These are phyloP conservation scores for Podaxis rugospora DNA, from an alignment of 768 basidiomycete species.

Conservation along the genomic window DNA sequence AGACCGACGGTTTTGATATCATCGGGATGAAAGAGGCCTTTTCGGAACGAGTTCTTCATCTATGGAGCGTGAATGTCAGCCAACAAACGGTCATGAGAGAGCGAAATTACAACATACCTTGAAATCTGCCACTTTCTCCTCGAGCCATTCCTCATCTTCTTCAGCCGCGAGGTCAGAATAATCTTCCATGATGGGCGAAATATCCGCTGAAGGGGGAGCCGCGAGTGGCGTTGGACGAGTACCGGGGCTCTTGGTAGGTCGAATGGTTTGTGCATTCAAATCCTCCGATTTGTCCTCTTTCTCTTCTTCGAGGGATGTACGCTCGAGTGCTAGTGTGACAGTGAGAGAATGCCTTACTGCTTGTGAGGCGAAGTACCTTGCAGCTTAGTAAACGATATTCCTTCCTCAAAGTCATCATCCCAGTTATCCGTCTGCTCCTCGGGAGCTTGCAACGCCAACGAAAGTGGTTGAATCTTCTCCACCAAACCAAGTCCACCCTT, in stretches of 20 bases:
- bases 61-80: slow-evolving; percentile 14
- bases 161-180: slow-evolving; percentile 85
- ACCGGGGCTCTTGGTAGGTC: slow-evolving; percentile 64
- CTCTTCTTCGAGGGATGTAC: slow-evolving; percentile 52
- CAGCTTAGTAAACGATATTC: slow-evolving; percentile 82
- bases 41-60: slow-evolving; percentile 70
- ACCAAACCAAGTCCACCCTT: slow-evolving; percentile 38
- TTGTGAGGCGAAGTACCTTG: slow-evolving; percentile 39
- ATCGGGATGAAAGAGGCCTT: slow-evolving; percentile 83
- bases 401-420: slow-evolving; percentile 98
- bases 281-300: slow-evolving; percentile 53
- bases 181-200: slow-evolving; percentile 78
- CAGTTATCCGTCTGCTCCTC: slow-evolving; percentile 94
- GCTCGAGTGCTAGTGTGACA: slow-evolving; percentile 51
- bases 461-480: slow-evolving; percentile 58
- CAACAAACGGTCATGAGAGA: background rate
- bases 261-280: slow-evolving; percentile 69
- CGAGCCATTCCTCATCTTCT: slow-evolving; percentile 64
- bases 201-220: slow-evolving; percentile 56
- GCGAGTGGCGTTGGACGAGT: slow-evolving; percentile 49
- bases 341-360: slow-evolving; percentile 5
- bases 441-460: slow-evolving; percentile 63
- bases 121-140: slow-evolving; percentile 81
- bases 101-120: slow-evolving; percentile 43
- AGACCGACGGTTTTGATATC: slow-evolving; percentile 79